phyloP scores from a whole-genome alignment of 1,284 basidiomycete genomes.

The Cutaneotrichosporon mucoides region DNA sequence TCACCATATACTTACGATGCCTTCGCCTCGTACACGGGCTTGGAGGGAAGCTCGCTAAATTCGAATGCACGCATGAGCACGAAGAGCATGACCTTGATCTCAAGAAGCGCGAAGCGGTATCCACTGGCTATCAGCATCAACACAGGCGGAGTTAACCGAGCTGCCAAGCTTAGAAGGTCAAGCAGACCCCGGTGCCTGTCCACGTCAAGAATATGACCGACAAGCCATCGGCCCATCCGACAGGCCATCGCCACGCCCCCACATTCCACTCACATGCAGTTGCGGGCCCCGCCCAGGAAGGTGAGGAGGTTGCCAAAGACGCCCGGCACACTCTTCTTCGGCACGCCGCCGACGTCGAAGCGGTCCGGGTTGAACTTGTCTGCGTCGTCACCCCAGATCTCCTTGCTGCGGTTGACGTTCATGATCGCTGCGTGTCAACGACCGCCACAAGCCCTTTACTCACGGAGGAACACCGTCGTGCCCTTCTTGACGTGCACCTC shows the following conservation, averaged over 20 bases:
- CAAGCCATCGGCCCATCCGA: too few relatives aligned
- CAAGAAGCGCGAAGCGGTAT: conserved; percentile 64
- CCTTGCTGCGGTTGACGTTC: conserved; percentile 59
- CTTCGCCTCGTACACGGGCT: conserved; percentile 39
- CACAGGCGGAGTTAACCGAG: conserved; percentile 27
- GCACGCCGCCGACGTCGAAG: conserved; percentile 31
- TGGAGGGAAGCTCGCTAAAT: conserved; percentile 53
- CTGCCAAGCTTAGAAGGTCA: background rate
- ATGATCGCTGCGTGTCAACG: conserved; percentile 36
- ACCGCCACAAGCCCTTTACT: conserved; percentile 6
- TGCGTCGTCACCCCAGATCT: conserved; percentile 68
- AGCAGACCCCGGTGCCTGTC: background rate
- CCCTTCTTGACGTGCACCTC: conserved; percentile 38
- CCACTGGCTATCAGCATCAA: conserved; percentile 56
- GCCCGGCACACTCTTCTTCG: conserved; percentile 54
- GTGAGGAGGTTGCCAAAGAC: conserved; percentile 63
- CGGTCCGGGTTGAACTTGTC: conserved; percentile 55
- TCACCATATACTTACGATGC: conserved; percentile 27
- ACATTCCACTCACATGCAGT: conserved; percentile 54
- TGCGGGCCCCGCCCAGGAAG: conserved; percentile 64
- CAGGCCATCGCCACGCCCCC: too few relatives aligned
- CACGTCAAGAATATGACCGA: too few relatives aligned
- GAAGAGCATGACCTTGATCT: conserved; percentile 62
- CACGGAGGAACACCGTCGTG: conserved; percentile 41
- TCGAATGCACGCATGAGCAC: conserved; percentile 58